Conservation (phyloP, 257 asterid genomes). For the Thymus quinquecostatus region DNA sequence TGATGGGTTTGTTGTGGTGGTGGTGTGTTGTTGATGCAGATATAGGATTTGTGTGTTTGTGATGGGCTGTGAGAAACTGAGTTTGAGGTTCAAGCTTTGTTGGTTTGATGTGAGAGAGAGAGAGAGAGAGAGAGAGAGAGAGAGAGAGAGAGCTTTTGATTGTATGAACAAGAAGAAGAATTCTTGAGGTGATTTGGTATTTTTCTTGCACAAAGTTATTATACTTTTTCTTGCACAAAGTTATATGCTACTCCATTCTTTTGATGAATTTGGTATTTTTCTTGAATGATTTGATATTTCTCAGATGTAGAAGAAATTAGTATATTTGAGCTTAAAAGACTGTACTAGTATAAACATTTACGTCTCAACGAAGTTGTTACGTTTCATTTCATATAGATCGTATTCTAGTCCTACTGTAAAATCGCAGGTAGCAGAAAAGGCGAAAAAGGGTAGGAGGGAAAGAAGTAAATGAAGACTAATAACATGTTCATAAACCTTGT, state of each 20-base stretch:
- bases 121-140: neutral
- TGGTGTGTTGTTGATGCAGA: conserved; percentile 15
- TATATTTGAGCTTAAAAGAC: neutral
- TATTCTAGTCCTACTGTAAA: neutral
- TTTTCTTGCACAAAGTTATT: neutral
- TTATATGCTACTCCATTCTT: neutral
- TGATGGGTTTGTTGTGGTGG: neutral
- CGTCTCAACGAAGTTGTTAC: too few relatives aligned
- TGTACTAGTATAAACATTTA: too few relatives aligned
- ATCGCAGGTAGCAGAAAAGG: neutral
- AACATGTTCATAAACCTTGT: neutral
- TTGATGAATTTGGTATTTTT: neutral
- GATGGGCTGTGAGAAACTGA: neutral
- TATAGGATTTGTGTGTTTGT: neutral
- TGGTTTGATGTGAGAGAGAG: neutral
- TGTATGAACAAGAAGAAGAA: conserved; percentile 17
- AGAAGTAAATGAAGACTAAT: neutral
- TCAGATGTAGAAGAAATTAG: neutral
- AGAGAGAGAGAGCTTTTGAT: neutral
- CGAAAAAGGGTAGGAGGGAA: neutral
- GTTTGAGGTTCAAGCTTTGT: neutral
- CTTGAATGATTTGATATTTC: neutral
- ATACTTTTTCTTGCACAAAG: neutral
- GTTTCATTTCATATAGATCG: too few relatives aligned
- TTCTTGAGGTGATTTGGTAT: neutral